phyloP scores from a whole-genome alignment of 179 eudicot species.

The Camellia oleifera region DNA sequence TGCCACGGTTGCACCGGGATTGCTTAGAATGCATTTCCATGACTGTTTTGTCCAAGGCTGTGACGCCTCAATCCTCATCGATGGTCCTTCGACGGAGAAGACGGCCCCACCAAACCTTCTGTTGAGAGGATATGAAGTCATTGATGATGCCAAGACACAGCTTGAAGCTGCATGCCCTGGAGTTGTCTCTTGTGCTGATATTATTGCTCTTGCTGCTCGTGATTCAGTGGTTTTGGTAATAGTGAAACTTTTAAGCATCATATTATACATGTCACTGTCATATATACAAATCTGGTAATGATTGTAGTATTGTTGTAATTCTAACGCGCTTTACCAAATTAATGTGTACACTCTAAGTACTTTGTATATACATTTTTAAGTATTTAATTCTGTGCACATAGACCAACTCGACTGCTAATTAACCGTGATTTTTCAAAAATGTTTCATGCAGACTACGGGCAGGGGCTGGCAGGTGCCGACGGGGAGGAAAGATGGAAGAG shows the following conservation, averaged over 20 bases:
- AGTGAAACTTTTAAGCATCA: background rate
- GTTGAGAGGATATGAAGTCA: conserved; percentile 49
- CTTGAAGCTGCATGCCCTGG: conserved; percentile 55
- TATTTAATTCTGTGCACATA: no score
- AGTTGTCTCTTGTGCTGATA: conserved; percentile 70
- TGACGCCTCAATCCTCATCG: conserved; percentile 62
- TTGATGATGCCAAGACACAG: conserved; percentile 47
- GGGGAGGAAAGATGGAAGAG: conserved; percentile 41
- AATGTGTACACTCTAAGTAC: no score
- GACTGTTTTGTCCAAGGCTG: conserved; percentile 68
- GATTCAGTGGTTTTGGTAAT: conserved; percentile 51
- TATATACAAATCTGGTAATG: no score
- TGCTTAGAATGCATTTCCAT: conserved; percentile 54
- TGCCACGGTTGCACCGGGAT: conserved; percentile 34
- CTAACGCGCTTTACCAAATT: no score
- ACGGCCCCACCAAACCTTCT: conserved; percentile 38
- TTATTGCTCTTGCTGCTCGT: conserved; percentile 55
- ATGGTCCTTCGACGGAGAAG: conserved; percentile 45
- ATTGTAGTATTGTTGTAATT: no score
- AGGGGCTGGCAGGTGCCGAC: conserved; percentile 37
- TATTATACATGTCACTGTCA: no score
- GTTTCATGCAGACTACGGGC: conserved; percentile 32
- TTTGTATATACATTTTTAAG: no score
- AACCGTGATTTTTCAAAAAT: background rate
- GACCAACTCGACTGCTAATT: no score